Evolutionary conservation across 2,329 filamentous ascomycete genomes (phyloP), one percentile per base, ranked within the genome.

Genomic region (Mycocentrospora acerina): DNA sequence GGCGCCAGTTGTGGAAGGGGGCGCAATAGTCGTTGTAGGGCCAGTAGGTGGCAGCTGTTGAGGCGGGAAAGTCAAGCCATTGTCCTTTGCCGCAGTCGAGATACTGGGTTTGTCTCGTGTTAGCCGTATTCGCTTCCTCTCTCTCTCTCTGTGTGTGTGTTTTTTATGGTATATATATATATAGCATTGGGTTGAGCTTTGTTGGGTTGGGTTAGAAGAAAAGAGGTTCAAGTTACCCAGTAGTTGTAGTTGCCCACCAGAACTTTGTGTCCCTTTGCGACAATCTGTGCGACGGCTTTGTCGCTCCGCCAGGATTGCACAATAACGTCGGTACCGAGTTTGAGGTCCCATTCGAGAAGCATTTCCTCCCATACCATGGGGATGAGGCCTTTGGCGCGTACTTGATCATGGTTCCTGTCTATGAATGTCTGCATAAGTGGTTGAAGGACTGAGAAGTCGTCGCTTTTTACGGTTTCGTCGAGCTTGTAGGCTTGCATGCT

Each of bases 341-440:
- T 86, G 30, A 93, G 70, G 60, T 90, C 86, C 85, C 88, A 95
- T 16, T 82, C 75, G 8, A 86, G 72, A 1, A 88, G 73, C 76
- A 93, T 89, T 66, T 95, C 90, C 65, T 95, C 88, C 90, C 90
- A 95, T 1, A 90, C 86, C 15, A 95, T 72, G 0, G 89, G 88
- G 4, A 77, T 79, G 35, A 95, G 69, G 4, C 84, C 84, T 5
- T 77, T 74, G 29, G 76, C 69, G 30, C 80, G 73, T 27, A 93
- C 74, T 30, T 82, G 79, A 19, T 68, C 73, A 64, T 90, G 86
- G 55, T 83, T 82, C 49, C 78, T 76, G 62, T 87, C 79, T 47
- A 94, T 72, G 60, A 94, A 89, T 40, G 77, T 80, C 62, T 95
- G 88, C 62, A 95, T 77, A 15, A 93, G 75, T 2, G 89, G 87